Evolutionary conservation across 352 stramenopile species (phyloP), one percentile per base, ranked within the genome.

Genomic region (Globisporangium spiculum): DNA sequence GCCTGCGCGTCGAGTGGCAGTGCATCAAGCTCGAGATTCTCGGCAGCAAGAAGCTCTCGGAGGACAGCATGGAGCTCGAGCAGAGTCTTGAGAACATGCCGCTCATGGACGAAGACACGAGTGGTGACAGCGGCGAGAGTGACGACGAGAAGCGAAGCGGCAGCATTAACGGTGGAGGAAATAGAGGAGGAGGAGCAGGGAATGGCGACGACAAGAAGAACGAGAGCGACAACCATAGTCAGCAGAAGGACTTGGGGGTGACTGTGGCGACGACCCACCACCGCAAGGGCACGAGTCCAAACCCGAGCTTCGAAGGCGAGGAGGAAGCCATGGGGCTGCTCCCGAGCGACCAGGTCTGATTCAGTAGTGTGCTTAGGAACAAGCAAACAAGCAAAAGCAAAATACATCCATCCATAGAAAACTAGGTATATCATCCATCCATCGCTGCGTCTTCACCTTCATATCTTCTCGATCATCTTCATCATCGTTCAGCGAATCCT

Each of bases 1-100:
- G 94, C 62, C 78, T 98, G 36, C 90, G 95, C 27, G 82, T 98
- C 16, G 95, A 98, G 73, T 96, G 88, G 87, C 90, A 98, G 73
- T 91, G 80, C 67, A 90, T 96, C 41, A 92, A 95, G 73, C 73
- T 91, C 24, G 81, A 92, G 36, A 85, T 88, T 41, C 66, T 91
- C 4, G 75, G 71, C 20, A 76, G 16, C 22, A 89, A 91, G 66
- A 91, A 89, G 64, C 70, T 84, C 24, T 89, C 79, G 9, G 72
- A 72, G 5, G 79, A 87, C 66, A 75, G 58, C 27, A 67, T 77
- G 58, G 74, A 86, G 64, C 72, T 90, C 0, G 73, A 84, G 41
- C 66, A 83, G 50, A 77, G 77, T 9, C 57, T 84, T 7, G 83
- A 88, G 48, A 81, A 81, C 12, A 79, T 80, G 70, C 80, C 81